These are phyloP conservation scores for Beta corolliflora DNA, from an alignment of 179 eudicot genomes.

Conservation along the genomic window DNA sequence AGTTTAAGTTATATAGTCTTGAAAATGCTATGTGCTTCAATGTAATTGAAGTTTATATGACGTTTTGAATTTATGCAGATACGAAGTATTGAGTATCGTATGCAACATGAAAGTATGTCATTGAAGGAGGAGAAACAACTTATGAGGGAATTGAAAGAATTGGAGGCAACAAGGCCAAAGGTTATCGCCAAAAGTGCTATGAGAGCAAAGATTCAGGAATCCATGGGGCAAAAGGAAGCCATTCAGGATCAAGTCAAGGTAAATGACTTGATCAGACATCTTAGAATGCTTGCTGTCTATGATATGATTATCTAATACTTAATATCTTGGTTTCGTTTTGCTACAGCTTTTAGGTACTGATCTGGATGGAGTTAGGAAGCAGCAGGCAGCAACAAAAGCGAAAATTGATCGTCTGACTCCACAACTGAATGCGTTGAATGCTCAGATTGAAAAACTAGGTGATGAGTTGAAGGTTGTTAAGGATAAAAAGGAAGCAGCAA, in stretches of 20 bases:
- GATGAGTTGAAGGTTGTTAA: constrained; percentile 39
- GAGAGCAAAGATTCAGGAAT: constrained; percentile 78
- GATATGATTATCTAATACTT: neutral
- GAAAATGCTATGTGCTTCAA: neutral
- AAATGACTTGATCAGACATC: constrained; percentile 16
- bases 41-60: constrained; percentile 2
- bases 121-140: constrained; percentile 89
- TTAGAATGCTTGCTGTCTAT: neutral
- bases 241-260: constrained; percentile 94
- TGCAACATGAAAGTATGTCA: constrained; percentile 81
- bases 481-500: constrained; percentile 42
- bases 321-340: neutral
- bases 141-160: constrained; percentile 74
- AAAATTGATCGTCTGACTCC: constrained; percentile 49
- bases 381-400: constrained; percentile 46
- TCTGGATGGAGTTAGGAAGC: constrained; percentile 78
- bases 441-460: constrained; percentile 40
- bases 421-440: constrained; percentile 41
- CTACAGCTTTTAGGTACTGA: constrained; percentile 70
- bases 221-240: constrained; percentile 69
- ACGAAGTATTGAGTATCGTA: constrained; percentile 68
- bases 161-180: constrained; percentile 82
- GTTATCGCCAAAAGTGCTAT: constrained; percentile 74
- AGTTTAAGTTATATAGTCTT: constrained; percentile 21
- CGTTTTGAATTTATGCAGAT: constrained; percentile 49